Conservation (phyloP, 1,284 basidiomycete genomes). For the Sphagnurus paluster region DNA sequence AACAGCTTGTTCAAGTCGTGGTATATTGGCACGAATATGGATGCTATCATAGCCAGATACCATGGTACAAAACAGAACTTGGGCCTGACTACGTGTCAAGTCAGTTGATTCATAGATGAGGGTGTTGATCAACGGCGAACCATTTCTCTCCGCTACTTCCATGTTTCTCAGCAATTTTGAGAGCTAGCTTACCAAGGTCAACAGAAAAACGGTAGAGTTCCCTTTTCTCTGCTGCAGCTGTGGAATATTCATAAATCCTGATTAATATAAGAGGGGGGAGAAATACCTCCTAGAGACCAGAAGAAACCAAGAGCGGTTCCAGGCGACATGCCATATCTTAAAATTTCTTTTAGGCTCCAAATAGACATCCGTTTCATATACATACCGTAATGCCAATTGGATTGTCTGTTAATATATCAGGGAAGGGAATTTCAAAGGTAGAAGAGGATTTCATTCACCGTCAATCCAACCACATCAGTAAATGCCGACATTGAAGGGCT, state of each 20-base stretch:
- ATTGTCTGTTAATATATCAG: slow-evolving; percentile 45
- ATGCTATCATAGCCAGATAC: slow-evolving; percentile 68
- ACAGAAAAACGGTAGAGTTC: slow-evolving; percentile 65
- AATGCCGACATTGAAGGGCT: slow-evolving; percentile 54
- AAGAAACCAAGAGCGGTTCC: slow-evolving; percentile 70
- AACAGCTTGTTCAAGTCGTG: slow-evolving; percentile 60
- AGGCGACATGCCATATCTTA: slow-evolving; percentile 63
- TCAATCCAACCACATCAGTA: slow-evolving; percentile 63
- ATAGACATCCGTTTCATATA: neutral
- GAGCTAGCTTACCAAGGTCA: slow-evolving; percentile 64
- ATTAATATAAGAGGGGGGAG: neutral
- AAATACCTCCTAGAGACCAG: slow-evolving; percentile 63
- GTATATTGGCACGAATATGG: slow-evolving; percentile 61
- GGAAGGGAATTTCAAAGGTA: neutral
- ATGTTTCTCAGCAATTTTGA: slow-evolving; percentile 62
- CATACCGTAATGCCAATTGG: slow-evolving; percentile 60
- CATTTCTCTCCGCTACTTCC: slow-evolving; percentile 68
- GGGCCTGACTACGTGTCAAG: slow-evolving; percentile 47
- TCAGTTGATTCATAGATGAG: slow-evolving; percentile 5
- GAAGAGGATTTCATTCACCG: slow-evolving; percentile 40
- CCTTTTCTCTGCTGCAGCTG: slow-evolving; percentile 58
- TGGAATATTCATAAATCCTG: slow-evolving; percentile 1
- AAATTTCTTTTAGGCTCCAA: slow-evolving; percentile 2
- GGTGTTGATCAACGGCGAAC: slow-evolving; percentile 28
- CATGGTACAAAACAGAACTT: slow-evolving; percentile 59